Percentiles rank a stretch among this genome's conserved stretches.
Conservation (phyloP, 495 filamentous ascomycete genomes). For the Aspergillus egyptiacus region DNA sequence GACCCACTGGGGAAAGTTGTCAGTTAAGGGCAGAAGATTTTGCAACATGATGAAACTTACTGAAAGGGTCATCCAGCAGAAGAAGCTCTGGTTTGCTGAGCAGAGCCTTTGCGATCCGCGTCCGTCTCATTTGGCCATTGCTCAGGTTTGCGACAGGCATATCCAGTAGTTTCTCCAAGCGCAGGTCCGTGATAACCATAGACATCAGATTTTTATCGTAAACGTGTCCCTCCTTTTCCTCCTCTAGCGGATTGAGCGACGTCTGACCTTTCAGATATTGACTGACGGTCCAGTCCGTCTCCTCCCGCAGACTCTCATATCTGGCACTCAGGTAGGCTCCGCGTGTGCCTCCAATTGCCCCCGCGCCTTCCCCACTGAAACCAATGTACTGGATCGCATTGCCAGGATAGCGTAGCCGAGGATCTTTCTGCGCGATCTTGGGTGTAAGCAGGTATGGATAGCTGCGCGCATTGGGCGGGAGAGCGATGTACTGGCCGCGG, state of each 20-base stretch:
- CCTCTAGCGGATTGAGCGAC: constrained; percentile 63
- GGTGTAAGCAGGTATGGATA: constrained; percentile 69
- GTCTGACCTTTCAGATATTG: constrained; percentile 76
- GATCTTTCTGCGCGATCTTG: constrained; percentile 50
- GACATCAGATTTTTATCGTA: constrained; percentile 44
- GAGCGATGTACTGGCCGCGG: constrained; percentile 62
- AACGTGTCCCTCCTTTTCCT: constrained; percentile 39
- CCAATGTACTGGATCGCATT: constrained; percentile 78
- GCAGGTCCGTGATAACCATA: constrained; percentile 59
- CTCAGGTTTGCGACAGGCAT: constrained; percentile 84
- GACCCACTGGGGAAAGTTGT: constrained; percentile 53
- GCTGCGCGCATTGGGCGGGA: constrained; percentile 64
- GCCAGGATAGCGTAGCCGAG: constrained; percentile 47
- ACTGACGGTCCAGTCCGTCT: constrained; percentile 74
- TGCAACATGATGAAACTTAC: constrained; percentile 30
- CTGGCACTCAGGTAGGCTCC: constrained; percentile 83
- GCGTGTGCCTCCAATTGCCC: constrained; percentile 48
- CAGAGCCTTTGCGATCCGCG: constrained; percentile 80
- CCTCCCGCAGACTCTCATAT: constrained; percentile 86
- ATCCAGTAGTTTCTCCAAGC: constrained; percentile 56
- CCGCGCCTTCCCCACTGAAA: constrained; percentile 57
- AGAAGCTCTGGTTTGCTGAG: constrained; percentile 72
- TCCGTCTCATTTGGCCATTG: constrained; percentile 85
- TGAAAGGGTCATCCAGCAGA: constrained; percentile 91
- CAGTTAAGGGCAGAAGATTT: background rate